Base-by-base conservation (phyloP, 2,329 filamentous ascomycete genomes). In the Penicillium sp. region DNA sequence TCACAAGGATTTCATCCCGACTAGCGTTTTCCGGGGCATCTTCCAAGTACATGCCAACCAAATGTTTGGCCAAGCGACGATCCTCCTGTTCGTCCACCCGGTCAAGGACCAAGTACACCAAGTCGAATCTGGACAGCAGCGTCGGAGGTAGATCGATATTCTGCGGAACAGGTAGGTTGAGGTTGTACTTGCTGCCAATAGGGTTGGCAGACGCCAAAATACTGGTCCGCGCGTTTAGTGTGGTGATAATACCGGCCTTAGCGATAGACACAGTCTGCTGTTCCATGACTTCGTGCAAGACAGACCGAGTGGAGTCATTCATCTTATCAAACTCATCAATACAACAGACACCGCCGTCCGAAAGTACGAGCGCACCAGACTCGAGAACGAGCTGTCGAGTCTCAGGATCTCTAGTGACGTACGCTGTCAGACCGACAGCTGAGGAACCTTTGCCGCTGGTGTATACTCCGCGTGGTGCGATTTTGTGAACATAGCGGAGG, bases 131-230 rank as follows among this genome's bases (percentile, higher is more conserved):
- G 5, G 92, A 97, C 52, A 99, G 83, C 6, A 99, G 81, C 0
- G 94, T 99, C 0, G 94, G 94, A 0, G 94, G 94, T 8, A 99
- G 84, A 68, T 99, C 94, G 65, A 99, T 99, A 73, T 99, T 99
- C 67, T 97, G 92, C 3, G 94, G 94, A 14, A 99, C 94, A 0
- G 94, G 92, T 23, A 99, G 78, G 67, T 96, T 93, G 2, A 91
- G 89, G 73, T 99, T 97, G 78, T 99, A 99, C 70, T 95, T 92
- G 76, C 91, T 96, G 66, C 94, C 94, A 63, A 99, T 97, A 1
- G 94, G 94, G 70, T 99, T 99, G 73, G 94, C 94, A 11, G 93
- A 97, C 16, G 94, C 94, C 28, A 99, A 84, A 68, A 99, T 97
- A 62, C 90, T 95, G 1, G 94, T 97, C 68, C 94, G 83, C 24